These are phyloP conservation scores for Saccharomycopsis amapae DNA, from an alignment of 805 yeast species.

Conservation along the genomic window DNA sequence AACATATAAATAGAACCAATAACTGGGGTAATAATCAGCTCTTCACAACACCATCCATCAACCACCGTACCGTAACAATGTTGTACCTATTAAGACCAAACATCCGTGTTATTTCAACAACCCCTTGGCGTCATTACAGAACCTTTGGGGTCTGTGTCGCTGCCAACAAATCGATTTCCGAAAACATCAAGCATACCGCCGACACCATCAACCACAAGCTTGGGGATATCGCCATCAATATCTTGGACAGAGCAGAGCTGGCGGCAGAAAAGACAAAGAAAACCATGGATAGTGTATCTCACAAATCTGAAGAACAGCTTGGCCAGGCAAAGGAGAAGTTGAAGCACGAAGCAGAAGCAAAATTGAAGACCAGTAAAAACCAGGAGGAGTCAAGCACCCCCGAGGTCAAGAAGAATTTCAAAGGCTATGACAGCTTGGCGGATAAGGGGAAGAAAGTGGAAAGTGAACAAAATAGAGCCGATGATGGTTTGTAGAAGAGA, in stretches of 20 bases:
- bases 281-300: neutral
- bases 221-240: constrained; percentile 3
- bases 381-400: neutral
- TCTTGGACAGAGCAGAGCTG: constrained; percentile 1
- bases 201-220: constrained; percentile 3
- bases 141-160: no score
- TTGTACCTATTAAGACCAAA: no score
- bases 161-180: neutral
- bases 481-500: constrained; percentile 8
- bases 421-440: constrained; percentile 8
- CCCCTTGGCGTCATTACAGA: no score
- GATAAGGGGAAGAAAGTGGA: constrained; percentile 11
- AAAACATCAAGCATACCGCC: constrained; percentile 8
- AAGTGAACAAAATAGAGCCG: constrained; percentile 8
- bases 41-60: no score
- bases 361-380: neutral
- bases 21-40: no score
- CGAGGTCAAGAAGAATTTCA: constrained; percentile 5
- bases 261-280: neutral
- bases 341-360: neutral
- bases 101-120: no score
- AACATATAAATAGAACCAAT: no score
- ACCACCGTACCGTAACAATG: no score
- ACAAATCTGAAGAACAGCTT: neutral
- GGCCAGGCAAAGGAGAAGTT: neutral